Conservation (phyloP, 2,329 filamentous ascomycete species). For the Pyrenophora seminiperda region DNA sequence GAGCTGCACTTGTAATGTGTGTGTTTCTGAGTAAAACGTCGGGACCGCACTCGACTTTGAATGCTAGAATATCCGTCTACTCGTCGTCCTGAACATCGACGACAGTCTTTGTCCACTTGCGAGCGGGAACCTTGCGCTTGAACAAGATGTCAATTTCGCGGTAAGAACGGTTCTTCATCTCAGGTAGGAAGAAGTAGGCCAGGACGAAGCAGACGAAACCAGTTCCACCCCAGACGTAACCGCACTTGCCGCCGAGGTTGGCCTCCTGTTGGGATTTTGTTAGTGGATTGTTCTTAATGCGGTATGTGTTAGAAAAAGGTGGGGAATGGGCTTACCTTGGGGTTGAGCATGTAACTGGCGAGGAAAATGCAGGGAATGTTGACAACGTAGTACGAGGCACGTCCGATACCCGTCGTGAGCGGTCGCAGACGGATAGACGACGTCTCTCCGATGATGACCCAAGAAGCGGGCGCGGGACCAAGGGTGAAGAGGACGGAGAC, state of each 20-base stretch:
- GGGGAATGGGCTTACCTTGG: slow-evolving; percentile 50
- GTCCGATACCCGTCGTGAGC: slow-evolving; percentile 69
- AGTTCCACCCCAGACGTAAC: slow-evolving; percentile 49
- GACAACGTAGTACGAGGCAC: slow-evolving; percentile 66
- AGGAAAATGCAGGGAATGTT: slow-evolving; percentile 72
- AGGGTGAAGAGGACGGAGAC: slow-evolving; percentile 68
- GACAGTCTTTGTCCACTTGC: slow-evolving; percentile 61
- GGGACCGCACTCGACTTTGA: no score
- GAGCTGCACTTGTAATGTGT: no score
- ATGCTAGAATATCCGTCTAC: slow-evolving; percentile 55
- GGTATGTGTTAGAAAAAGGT: no score
- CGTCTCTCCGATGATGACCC: slow-evolving; percentile 71
- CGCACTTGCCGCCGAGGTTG: slow-evolving; percentile 50
- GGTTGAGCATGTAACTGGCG: slow-evolving; percentile 65
- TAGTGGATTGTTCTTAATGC: slow-evolving; percentile 55
- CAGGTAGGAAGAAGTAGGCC: slow-evolving; percentile 59
- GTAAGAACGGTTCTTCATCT: slow-evolving; percentile 59
- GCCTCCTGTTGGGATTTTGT: slow-evolving; percentile 61
- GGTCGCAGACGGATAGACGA: slow-evolving; percentile 68
- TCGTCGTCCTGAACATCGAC: slow-evolving; percentile 66
- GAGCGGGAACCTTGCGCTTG: slow-evolving; percentile 56
- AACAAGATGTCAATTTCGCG: slow-evolving; percentile 58
- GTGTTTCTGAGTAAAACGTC: no score
- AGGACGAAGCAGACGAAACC: slow-evolving; percentile 60
- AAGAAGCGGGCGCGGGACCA: slow-evolving; percentile 67